phyloP scores from a whole-genome alignment of 176 grass and related monocot genomes.

The maize (Zea mays) region Zm-B73-REFERENCE-NAM-5.0 NC_050105.1:146668001-146668500 shows the following conservation, averaged over 20 bases:
- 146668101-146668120: background rate
- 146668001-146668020: conserved; percentile 33
- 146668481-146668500: conserved; percentile 33
- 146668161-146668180: conserved; percentile 1
- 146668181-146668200: background rate
- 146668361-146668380: conserved; percentile 29
- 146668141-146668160: background rate
- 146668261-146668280: conserved; percentile 33
- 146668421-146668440: conserved; percentile 36
- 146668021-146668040: conserved; percentile 12
- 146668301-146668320: conserved; percentile 35
- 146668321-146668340: conserved; percentile 11
- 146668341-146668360: conserved; percentile 30
- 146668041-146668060: background rate
- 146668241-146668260: conserved; percentile 1
- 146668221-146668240: background rate
- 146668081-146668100: conserved; percentile 2
- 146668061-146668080: conserved; percentile 1
- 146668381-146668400: conserved; percentile 27
- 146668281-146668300: conserved; percentile 39
- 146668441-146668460: conserved; percentile 53
- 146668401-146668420: conserved; percentile 32
- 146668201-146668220: conserved; percentile 6
- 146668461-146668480: conserved; percentile 45
- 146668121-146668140: conserved; percentile 7